Evolutionary conservation across 805 yeast genomes (phyloP), one percentile per base, ranked within the genome.

Genomic region (Wickerhamiella azyma): DNA sequence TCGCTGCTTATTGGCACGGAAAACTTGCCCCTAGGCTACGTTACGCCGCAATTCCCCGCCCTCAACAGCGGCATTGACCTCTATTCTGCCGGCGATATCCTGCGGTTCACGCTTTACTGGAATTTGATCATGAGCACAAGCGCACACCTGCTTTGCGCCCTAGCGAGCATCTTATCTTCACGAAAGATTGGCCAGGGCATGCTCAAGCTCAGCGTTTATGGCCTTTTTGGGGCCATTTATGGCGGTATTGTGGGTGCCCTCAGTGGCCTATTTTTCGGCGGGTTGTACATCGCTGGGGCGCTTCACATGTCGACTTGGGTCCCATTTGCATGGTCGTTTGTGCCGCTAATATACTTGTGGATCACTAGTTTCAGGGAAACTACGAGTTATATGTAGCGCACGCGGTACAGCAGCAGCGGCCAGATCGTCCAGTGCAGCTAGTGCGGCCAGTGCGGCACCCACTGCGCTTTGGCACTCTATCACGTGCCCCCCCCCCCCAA

Each of bases 241-340:
- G 96, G 82, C 0, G 66, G 83, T 37, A 63, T 77, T 2, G 66
- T 79, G 1, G 97, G 96, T 0, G 76, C 88, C 1, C 68, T 85
- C 5, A 70, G 82, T 36, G 96, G 96, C 0, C 66, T 86, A 10
- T 59, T 92, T 52, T 59, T 83, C 14, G 79, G 79, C 30, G 82
- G 85, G 1, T 72, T 86, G 7, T 88, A 88, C 64, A 68, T 72
- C 46, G 77, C 94, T 0, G 94, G 94, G 0, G 70, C 81, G 19
- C 76, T 89, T 55, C 74, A 81, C 18, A 84, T 92, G 94, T 80
- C 94, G 10, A 84, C 96, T 0, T 89, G 98, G 98, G 76, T 89
- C 7, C 97, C 98, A 0, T 71, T 89, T 53, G 73, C 81, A 46
- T 84, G 88, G 76, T 94, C 78, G 0, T 62, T 81, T 2, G 72